These are phyloP conservation scores for Arthrobotrys musiformis DNA, from an alignment of 2,329 filamentous ascomycete genomes.

Conservation along the genomic window DNA sequence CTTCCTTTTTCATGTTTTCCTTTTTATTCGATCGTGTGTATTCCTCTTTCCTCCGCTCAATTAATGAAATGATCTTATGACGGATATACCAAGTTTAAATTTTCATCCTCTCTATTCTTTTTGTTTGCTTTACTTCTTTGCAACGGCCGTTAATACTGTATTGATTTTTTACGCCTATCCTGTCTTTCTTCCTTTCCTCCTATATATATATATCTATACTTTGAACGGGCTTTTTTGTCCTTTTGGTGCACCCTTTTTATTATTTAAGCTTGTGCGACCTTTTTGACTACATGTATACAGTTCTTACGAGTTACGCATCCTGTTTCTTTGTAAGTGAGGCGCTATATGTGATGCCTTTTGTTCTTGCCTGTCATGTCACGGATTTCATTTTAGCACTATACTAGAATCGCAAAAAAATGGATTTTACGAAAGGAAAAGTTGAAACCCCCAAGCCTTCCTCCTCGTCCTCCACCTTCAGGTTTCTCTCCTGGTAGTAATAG, in stretches of 20 bases:
- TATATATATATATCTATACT: constrained; percentile 50
- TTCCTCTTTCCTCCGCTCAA: constrained; percentile 12
- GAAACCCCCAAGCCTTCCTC: neutral
- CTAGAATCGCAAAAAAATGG: constrained; percentile 35
- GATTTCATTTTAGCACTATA: constrained; percentile 46
- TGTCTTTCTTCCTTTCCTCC: constrained; percentile 30
- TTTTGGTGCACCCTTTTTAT: neutral
- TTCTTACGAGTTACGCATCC: too few relatives aligned
- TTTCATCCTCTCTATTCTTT: neutral
- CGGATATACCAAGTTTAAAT: constrained; percentile 54
- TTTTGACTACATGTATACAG: too few relatives aligned
- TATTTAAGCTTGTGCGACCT: neutral
- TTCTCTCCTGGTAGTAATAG: neutral
- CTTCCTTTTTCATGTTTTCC: neutral
- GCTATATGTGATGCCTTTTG: constrained; percentile 2
- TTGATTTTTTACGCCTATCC: neutral
- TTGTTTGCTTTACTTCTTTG: neutral
- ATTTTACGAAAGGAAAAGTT: constrained; percentile 21
- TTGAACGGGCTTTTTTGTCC: neutral
- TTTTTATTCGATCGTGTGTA: constrained; percentile 30
- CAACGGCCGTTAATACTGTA: constrained; percentile 21
- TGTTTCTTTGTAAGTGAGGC: neutral
- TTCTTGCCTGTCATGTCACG: constrained; percentile 36
- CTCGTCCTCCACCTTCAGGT: neutral
- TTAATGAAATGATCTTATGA: constrained; percentile 53